A percentile compares a stretch with the other conserved stretches of the same genome.
Conservation (phyloP, 1,139 yeast species). For the Taphrina flavorubra region DNA sequence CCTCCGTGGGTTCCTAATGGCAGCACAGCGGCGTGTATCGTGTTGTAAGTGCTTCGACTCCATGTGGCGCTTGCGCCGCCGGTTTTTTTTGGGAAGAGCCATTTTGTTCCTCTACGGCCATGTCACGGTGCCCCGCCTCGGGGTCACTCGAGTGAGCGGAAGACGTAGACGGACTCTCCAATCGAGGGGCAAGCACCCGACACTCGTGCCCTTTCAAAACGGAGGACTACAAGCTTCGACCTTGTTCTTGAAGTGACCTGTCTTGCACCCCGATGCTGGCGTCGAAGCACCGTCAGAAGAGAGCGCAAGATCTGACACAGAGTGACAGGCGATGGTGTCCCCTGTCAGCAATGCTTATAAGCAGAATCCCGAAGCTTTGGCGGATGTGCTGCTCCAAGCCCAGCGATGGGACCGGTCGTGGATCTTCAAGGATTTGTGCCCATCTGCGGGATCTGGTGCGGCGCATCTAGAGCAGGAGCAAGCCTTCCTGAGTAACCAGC, state of each 20-base stretch:
- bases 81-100: background rate
- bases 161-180: no score
- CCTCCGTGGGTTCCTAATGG: background rate
- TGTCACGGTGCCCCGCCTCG: constrained; percentile 4
- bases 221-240: no score
- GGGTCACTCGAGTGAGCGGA: no score
- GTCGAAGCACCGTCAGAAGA: no score
- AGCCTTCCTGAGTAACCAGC: no score
- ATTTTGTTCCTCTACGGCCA: background rate
- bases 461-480: background rate
- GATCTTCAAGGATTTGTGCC: no score
- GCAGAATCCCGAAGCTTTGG: background rate
- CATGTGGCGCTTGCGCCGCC: constrained; percentile 2
- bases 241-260: no score
- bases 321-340: background rate
- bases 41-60: constrained; percentile 3
- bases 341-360: background rate
- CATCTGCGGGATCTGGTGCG: background rate
- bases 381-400: background rate
- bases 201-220: no score
- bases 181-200: no score
- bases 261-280: no score
- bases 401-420: no score
- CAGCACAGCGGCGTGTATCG: constrained; percentile 1
- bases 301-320: background rate